Conservation (phyloP, 2,329 filamentous ascomycete genomes). For the Diaporthe helianthi region DNA sequence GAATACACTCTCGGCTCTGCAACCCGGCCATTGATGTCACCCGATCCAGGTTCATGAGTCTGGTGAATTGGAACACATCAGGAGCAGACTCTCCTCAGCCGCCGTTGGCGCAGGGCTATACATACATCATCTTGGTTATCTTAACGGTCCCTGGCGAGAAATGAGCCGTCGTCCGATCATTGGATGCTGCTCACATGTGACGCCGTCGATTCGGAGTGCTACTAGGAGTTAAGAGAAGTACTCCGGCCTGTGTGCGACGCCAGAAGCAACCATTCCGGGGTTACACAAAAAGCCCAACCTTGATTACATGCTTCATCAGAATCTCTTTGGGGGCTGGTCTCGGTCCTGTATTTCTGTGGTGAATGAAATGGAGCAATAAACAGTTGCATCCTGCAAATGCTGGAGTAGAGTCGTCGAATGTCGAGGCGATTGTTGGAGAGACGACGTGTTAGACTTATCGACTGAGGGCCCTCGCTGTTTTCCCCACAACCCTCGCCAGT, state of each 20-base stretch:
- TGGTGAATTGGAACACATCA: background rate
- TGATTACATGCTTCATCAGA: background rate
- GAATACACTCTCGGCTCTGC: background rate
- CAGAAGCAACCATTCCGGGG: background rate
- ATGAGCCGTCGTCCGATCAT: background rate
- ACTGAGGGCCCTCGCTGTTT: background rate
- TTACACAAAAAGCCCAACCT: background rate
- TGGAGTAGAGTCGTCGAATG: too few relatives aligned
- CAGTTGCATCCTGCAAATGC: background rate
- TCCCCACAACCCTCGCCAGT: background rate
- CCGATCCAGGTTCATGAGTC: background rate
- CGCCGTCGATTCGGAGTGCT: background rate
- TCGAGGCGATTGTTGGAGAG: too few relatives aligned
- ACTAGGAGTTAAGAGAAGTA: background rate
- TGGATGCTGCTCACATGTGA: conserved; percentile 7
- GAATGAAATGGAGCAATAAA: background rate
- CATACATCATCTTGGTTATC: background rate
- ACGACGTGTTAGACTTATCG: too few relatives aligned
- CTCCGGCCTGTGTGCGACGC: too few relatives aligned
- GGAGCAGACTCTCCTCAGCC: background rate
- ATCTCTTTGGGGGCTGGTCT: background rate
- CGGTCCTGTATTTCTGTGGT: background rate
- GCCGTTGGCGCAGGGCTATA: conserved; percentile 7
- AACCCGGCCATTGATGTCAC: conserved; percentile 5
- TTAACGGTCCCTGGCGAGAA: background rate